Conservation (phyloP, 495 filamentous ascomycete species). For the Aspergillus leporis region DNA sequence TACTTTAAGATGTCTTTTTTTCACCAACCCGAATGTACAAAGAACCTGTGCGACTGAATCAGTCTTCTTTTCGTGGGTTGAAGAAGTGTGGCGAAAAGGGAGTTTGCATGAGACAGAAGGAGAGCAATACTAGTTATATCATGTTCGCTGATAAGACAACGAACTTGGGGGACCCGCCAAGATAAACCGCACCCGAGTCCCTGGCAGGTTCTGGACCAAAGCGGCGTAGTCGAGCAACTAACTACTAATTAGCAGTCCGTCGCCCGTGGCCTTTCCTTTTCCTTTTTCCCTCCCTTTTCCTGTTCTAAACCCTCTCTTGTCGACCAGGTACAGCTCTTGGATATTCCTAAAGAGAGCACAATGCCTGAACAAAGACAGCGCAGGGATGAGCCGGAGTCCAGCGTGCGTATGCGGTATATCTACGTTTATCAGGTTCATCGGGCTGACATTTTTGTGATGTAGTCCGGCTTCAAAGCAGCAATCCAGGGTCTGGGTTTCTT, state of each 20-base stretch:
- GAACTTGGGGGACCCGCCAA: constrained; percentile 15
- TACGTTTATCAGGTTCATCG: constrained; percentile 11
- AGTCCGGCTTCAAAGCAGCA: constrained; percentile 56
- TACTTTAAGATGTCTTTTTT: no score
- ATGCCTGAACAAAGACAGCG: constrained; percentile 49
- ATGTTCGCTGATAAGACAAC: no score
- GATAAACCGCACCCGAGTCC: constrained; percentile 9
- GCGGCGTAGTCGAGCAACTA: background rate
- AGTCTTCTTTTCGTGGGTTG: no score
- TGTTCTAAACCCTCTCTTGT: constrained; percentile 6
- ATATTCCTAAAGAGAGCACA: constrained; percentile 19
- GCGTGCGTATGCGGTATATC: constrained; percentile 33
- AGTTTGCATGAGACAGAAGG: no score
- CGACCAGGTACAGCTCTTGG: background rate
- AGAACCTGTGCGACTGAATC: no score
- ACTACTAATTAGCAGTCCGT: background rate
- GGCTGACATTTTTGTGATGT: constrained; percentile 24
- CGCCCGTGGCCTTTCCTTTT: constrained; percentile 29
- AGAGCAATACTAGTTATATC: no score
- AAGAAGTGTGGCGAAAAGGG: no score
- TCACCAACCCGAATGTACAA: no score
- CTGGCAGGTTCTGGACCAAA: constrained; percentile 13
- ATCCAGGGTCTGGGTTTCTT: constrained; percentile 72
- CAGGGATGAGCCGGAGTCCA: constrained; percentile 35
- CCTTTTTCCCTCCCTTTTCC: constrained; percentile 18